Base-by-base conservation (phyloP, 2,329 filamentous ascomycete genomes). In the Penicillium sumatraense region DNA sequence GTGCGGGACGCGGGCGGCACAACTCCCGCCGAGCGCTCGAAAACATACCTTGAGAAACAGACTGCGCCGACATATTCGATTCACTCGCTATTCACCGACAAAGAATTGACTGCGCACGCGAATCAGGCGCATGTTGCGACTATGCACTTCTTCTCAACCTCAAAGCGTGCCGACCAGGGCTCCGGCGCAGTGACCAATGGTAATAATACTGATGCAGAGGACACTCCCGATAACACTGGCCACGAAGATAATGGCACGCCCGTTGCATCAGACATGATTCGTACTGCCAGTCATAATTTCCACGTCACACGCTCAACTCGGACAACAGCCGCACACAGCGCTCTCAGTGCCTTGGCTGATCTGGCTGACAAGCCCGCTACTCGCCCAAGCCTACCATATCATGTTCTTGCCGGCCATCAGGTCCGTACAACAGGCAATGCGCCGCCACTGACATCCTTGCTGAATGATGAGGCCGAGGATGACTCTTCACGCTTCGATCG, bases 61-160 rank as follows among this genome's bases (percentile, higher is more conserved):
- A 80, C 83, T 58, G 81, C 83, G 7, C 78, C 84, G 1, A 77
- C 81, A 4, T 87, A 86, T 71, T 86, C 83, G 7, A 80, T 88
- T 53, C 81, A 87, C 53, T 80, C 81, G n/a, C 77, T 88, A 14
- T 88, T 88, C 67, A 88, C 84, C 3, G 85, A 88, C 58, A 88
- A 87, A 73, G 86, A 88, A 69, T 79, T 88, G 50, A 81, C 81
- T 49, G 77, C 84, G 68, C 83, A 85, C 52, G 85, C 84, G 57
- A 86, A 86, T 62, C 80, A 81, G 42, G 86, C 86, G 3, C 83
- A 85, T 48, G 77, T 83, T 26, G 85, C 84, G 5, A 82, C 86
- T 1, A 79, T 82, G 3, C 77, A 80, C 58, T 80, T 79, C 72
- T 86, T 88, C 69, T 79, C 83, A 52, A 83, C 83, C 53, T 82